Conservation (phyloP, 306 rosid species). For the Vigna mungo region DNA sequence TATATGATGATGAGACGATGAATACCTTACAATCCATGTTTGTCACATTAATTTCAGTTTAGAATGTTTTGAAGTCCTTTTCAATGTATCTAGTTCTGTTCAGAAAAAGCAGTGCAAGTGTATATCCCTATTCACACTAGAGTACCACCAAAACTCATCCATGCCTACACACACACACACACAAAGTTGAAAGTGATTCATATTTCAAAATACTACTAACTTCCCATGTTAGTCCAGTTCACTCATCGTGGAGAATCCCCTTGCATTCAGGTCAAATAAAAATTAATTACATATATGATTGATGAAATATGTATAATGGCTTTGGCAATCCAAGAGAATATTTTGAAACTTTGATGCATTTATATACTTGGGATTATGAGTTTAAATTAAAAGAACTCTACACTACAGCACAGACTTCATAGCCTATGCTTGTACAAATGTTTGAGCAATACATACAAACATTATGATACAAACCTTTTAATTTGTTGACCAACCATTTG, state of each 20-base stretch:
- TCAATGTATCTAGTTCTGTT: neutral
- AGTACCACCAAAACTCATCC: neutral
- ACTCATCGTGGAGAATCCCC: neutral
- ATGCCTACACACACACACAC: neutral
- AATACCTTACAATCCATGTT: neutral
- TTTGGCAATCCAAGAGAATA: neutral
- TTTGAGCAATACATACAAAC: conserved; percentile 7
- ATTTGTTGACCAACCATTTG: conserved; percentile 81
- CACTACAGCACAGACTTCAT: conserved; percentile 9
- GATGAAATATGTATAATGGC: neutral
- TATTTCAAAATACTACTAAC: conserved; percentile 4
- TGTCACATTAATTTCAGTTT: neutral
- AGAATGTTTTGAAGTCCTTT: neutral
- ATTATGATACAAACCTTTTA: conserved; percentile 69
- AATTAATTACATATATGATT: neutral
- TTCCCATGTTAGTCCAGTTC: neutral
- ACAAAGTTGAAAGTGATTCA: neutral
- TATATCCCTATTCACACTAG: neutral
- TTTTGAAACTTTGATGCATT: conserved; percentile 3
- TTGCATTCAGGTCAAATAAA: neutral
- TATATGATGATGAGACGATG: neutral
- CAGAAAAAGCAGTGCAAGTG: conserved; percentile 13
- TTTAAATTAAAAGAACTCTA: neutral
- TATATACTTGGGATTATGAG: neutral
- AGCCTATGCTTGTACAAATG: conserved; percentile 12